Evolutionary conservation across 2,329 filamentous ascomycete genomes (phyloP).

Genomic region (Amauroascus verrucosus): DNA sequence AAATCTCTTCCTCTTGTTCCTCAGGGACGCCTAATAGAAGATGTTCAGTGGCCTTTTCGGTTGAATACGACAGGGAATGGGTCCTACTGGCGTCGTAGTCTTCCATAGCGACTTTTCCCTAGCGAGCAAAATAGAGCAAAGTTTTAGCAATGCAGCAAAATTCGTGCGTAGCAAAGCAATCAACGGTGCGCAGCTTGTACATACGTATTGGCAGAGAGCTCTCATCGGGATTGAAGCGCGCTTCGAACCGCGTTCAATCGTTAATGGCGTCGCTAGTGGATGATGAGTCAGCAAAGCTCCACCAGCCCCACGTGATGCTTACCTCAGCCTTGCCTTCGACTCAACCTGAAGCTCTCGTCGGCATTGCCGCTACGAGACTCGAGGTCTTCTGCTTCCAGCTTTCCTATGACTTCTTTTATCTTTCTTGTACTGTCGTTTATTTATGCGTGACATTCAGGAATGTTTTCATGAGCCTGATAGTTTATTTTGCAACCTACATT

Average conservation of each 20-base stretch:
- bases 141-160: background rate
- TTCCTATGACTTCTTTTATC: constrained; percentile 16
- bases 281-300: background rate
- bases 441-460: background rate
- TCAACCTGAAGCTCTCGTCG: background rate
- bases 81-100: constrained; percentile 9
- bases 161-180: background rate
- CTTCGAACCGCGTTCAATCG: background rate
- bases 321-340: background rate
- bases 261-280: background rate
- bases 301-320: no score
- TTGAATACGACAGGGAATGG: background rate
- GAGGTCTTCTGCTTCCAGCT: constrained; percentile 9
- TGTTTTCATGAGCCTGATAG: background rate
- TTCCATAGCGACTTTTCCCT: background rate
- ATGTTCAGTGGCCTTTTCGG: background rate
- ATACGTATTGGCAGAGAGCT: background rate
- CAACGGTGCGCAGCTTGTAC: no score
- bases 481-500: background rate
- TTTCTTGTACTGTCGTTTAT: constrained; percentile 12
- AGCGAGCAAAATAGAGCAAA: background rate
- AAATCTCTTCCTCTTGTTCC: constrained; percentile 60
- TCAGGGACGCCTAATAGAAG: constrained; percentile 17
- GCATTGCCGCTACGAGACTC: background rate
- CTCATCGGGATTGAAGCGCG: background rate